Base-by-base conservation (phyloP, 1,284 basidiomycete genomes). In the Apiotrichum akiyoshidainum region DNA sequence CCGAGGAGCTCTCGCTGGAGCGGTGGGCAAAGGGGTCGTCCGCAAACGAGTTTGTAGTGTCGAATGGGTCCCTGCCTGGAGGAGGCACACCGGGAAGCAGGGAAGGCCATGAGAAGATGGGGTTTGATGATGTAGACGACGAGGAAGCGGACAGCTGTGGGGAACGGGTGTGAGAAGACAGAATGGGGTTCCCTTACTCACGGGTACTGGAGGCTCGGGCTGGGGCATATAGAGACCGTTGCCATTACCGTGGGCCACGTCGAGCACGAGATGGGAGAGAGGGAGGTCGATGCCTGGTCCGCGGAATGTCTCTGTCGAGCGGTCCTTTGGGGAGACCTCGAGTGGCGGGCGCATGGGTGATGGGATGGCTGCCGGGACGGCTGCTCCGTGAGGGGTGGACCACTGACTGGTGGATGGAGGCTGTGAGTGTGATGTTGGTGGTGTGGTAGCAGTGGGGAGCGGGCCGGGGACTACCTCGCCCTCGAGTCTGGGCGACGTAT, bases 11-110 rank as follows among this genome's bases (percentile, higher is more conserved):
- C 11, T 58, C 57, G 35, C 58, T 58, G 2, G 65, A 66, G 7
- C 62, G 64, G 21, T 63, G 59, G 0, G 55, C 65, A 41, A 70
- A 70, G 1, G 71, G 72, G 46, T 74, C 73, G n/a, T 72, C 68
- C 1, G 67, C 60, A 57, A 74, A 74, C 4, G 63, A 61, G 45
- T 52, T 56, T 21, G 65, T 67, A 10, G 58, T 59, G 56, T 72
- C 69, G 52, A 75, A 74, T 0, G 74, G 71, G 48, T 75, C 73
- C n/a, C 62, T 60, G 4, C 62, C 63, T 13, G 54, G 45, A 1
- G 8, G 34, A 34, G 50, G 26, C 9, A 46, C 57, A 5, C 52
- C 40, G 14, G 47, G 40, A 5, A 37, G 31, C 22, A 44, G 41
- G 1, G 60, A 37, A 13, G 67, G 65, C 72, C 72, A 71, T 1